Base-by-base conservation (phyloP, 2,329 filamentous ascomycete species). In the Colletotrichum sojae region DNA sequence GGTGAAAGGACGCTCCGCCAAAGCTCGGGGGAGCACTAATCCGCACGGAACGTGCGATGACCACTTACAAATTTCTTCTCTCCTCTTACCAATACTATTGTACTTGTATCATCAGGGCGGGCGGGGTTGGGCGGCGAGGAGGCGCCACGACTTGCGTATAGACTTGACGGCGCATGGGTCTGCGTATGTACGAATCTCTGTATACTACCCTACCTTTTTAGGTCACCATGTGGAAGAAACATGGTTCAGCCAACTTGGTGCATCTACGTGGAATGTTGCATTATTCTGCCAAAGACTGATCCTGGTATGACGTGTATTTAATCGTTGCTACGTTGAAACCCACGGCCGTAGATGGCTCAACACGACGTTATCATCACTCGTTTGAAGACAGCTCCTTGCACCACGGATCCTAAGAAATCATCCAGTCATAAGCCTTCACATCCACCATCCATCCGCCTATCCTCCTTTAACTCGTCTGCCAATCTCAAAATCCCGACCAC, bases 171-270 rank as follows among this genome's bases (percentile, higher is more conserved):
- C 43, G 66, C 66, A 59, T 53, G 52, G 55, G 70, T 59, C 58
- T 71, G 54, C 67, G 64, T 59, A 59, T 68, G 60, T 66, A 71
- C 56, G 60, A 71, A 71, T 51, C 60, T 61, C 27, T 71, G 70
- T 71, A 71, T 68, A 71, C 60, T 71, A 71, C 68, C 56, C 61
- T 67, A 66, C 46, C 53, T 58, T 36, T 36, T 31, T 57, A 59
- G 68, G 52, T 60, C n/a, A 53, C 36, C 51, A 56, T 46, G 51
- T 52, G n/a, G 62, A 52, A 36, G 40, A 53, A 22, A 18, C 46
- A n/a, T 53, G 64, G 51, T 51, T 20, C n/a, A 36, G 48, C 45
- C 55, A 57, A 45, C 39, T 45, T 56, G 51, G n/a, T 60, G 45
- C 48, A 31, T 27, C 51, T 53, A 46, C 46, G 49, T 62, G 49